phyloP scores from a whole-genome alignment of 768 basidiomycete genomes.

The Suillus luteus region DNA sequence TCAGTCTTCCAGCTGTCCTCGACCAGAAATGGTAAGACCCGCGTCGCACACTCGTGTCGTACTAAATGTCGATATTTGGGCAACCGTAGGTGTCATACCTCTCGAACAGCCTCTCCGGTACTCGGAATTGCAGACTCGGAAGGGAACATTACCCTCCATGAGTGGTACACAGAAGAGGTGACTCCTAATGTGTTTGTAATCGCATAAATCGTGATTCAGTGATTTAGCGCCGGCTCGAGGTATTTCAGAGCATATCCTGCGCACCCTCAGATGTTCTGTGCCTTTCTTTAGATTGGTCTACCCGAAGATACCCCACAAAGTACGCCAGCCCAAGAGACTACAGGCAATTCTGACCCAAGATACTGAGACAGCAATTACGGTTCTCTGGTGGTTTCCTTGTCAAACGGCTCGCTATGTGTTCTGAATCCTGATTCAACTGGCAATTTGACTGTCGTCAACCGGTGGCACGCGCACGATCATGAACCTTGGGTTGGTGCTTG shows the following conservation, averaged over 20 bases:
- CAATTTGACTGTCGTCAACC: conserved; percentile 47
- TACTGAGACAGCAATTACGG: conserved; percentile 44
- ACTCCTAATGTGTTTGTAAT: conserved; percentile 1
- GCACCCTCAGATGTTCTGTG: conserved; percentile 64
- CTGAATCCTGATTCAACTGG: conserved; percentile 49
- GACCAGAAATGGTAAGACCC: conserved; percentile 91
- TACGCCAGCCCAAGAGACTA: conserved; percentile 30
- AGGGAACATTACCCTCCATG: conserved; percentile 69
- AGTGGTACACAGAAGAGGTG: conserved; percentile 55
- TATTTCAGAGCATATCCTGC: conserved; percentile 47
- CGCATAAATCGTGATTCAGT: conserved; percentile 7
- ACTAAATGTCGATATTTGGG: conserved; percentile 12
- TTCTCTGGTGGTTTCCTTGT: conserved; percentile 77
- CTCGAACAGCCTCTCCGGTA: conserved; percentile 41
- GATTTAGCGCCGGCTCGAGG: conserved; percentile 41
- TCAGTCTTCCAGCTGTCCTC: conserved; percentile 77
- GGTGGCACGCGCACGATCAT: conserved; percentile 88
- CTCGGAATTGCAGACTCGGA: conserved; percentile 86
- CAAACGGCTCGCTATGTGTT: conserved; percentile 73
- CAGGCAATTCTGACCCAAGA: conserved; percentile 5
- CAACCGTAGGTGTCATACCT: conserved; percentile 58
- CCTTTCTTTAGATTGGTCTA: conserved; percentile 93
- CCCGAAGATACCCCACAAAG: conserved; percentile 54
- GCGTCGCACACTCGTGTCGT: neutral
- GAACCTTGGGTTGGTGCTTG: conserved; percentile 95